A percentile compares a stretch with the other conserved stretches of the same genome.
Conservation (phyloP, 140 eudicot species). For the Oenanthe javanica region DNA sequence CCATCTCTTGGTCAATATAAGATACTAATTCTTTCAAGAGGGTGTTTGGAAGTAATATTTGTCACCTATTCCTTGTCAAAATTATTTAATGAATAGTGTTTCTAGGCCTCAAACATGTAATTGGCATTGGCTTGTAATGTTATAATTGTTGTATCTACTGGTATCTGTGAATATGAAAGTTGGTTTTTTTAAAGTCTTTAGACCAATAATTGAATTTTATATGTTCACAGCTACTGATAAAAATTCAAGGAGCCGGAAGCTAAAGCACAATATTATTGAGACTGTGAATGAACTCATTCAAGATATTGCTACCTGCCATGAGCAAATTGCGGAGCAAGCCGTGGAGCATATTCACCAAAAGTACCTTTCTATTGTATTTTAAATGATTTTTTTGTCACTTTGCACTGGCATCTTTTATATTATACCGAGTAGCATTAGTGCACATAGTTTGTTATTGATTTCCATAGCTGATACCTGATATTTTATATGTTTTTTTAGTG, state of each 20-base stretch:
- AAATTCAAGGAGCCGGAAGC: constrained; percentile 65
- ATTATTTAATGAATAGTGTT: neutral
- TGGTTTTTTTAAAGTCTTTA: neutral
- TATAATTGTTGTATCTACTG: neutral
- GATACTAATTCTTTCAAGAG: neutral
- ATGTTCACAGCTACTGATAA: constrained; percentile 69
- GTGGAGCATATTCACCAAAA: constrained; percentile 97
- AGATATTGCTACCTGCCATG: constrained; percentile 90
- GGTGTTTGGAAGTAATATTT: neutral
- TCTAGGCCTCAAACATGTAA: neutral
- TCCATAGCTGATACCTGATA: neutral
- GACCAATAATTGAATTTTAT: neutral
- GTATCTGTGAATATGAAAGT: neutral
- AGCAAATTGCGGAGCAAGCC: constrained; percentile 93
- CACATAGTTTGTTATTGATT: neutral
- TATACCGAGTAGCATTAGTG: neutral
- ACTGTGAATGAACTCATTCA: constrained; percentile 89
- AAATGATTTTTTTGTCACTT: neutral
- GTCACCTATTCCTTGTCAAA: neutral
- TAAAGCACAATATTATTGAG: constrained; percentile 94
- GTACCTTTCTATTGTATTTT: constrained; percentile 24
- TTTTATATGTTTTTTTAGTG: neutral
- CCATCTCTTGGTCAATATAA: neutral
- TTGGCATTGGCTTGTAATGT: neutral
- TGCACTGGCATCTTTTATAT: neutral